phyloP scores from a whole-genome alignment of 192 early-diverging fungal species.

The Chytriomyces hyalinus region DNA sequence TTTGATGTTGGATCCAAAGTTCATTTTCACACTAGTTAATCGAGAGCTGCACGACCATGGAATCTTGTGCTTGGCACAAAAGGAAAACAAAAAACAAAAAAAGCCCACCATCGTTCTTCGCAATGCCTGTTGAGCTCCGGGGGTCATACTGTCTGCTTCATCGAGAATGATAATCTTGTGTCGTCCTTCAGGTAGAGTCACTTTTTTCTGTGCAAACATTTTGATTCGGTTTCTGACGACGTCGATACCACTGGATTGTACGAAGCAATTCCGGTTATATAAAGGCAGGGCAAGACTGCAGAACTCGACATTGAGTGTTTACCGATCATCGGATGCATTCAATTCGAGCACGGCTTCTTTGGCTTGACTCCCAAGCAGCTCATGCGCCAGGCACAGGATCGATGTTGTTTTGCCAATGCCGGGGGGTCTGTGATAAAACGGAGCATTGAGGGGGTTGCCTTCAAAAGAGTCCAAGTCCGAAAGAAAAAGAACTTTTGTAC shows the following conservation, averaged over 20 bases:
- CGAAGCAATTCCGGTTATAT: not conserved
- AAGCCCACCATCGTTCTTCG: slow-evolving; percentile 83
- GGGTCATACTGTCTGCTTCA: slow-evolving; percentile 99
- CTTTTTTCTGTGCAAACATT: slow-evolving; percentile 98
- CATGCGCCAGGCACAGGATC: slow-evolving; percentile 89
- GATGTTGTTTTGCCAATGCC: slow-evolving; percentile 99
- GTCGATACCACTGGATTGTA: slow-evolving; percentile 79
- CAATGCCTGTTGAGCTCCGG: slow-evolving; percentile 95
- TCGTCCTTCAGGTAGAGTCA: slow-evolving; percentile 87
- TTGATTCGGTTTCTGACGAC: slow-evolving; percentile 97
- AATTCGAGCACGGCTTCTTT: slow-evolving; percentile 96
- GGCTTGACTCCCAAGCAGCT: slow-evolving; percentile 79
- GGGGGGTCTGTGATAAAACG: slow-evolving; percentile 66
- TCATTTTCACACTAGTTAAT: too few relatives aligned
- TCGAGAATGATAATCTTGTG: slow-evolving; percentile 85
- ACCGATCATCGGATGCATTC: slow-evolving; percentile 98
- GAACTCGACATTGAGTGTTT: slow-evolving; percentile 4
- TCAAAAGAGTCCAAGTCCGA: not conserved
- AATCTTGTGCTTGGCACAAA: not conserved
- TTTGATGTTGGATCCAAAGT: too few relatives aligned
- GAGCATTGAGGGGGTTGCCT: not conserved
- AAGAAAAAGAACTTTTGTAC: slow-evolving; percentile 1
- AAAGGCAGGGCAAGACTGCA: not conserved
- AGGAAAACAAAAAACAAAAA: not conserved
- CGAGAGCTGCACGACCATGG: not conserved